These are phyloP conservation scores for Gossypium anomalum DNA, from an alignment of 345 rosid species.

Conservation along the genomic window DNA sequence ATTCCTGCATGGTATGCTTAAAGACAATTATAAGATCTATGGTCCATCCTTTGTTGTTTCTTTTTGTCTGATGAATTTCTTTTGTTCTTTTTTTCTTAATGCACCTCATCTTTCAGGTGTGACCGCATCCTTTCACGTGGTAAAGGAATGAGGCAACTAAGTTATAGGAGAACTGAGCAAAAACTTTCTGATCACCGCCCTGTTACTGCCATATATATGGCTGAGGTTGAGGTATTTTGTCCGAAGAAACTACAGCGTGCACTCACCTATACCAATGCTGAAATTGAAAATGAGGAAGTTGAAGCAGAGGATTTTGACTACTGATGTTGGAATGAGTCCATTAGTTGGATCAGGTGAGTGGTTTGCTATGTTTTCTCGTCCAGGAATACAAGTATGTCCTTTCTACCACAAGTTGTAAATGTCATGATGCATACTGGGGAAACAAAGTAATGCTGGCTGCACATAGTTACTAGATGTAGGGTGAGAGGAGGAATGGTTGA, in stretches of 20 bases:
- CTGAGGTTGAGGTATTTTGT: constrained; percentile 81
- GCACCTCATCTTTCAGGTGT: constrained; percentile 47
- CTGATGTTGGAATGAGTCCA: constrained; percentile 30
- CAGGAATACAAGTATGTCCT: neutral
- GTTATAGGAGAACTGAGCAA: constrained; percentile 67
- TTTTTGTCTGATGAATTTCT: constrained; percentile 5
- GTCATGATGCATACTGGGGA: neutral
- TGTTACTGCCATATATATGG: constrained; percentile 72
- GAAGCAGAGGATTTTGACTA: constrained; percentile 23
- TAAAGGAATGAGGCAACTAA: constrained; percentile 70
- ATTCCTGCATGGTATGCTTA: constrained; percentile 74
- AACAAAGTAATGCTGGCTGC: neutral
- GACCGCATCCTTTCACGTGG: constrained; percentile 82
- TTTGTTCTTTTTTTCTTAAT: neutral
- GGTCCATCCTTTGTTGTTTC: neutral
- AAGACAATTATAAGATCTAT: neutral
- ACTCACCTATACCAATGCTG: constrained; percentile 82
- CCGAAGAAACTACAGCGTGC: constrained; percentile 76
- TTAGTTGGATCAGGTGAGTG: constrained; percentile 36
- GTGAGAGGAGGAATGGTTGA: neutral
- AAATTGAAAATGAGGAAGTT: constrained; percentile 54
- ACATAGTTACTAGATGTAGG: neutral
- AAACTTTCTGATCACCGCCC: constrained; percentile 92
- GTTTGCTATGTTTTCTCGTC: neutral
- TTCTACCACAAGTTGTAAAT: neutral